Evolutionary conservation across 306 rosid genomes (phyloP).

Genomic region (Lithocarpus polystachyus): DNA sequence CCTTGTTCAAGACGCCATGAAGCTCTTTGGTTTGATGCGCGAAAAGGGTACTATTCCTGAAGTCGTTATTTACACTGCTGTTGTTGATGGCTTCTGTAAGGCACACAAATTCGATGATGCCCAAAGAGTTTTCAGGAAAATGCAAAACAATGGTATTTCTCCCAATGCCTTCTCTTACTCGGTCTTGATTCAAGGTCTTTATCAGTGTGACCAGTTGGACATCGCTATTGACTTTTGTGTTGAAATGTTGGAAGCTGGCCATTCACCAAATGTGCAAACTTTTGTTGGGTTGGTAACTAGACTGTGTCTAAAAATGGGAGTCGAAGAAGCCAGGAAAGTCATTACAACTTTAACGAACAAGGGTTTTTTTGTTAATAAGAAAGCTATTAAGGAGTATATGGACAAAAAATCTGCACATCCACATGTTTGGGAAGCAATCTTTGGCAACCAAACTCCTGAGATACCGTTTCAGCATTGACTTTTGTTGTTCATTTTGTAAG

Average conservation of each 20-base stretch:
- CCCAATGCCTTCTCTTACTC: conserved; percentile 82
- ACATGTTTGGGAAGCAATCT: conserved; percentile 73
- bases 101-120: conserved; percentile 77
- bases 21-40: conserved; percentile 78
- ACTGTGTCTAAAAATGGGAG: conserved; percentile 58
- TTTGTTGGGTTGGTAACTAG: conserved; percentile 64
- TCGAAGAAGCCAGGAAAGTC: conserved; percentile 57
- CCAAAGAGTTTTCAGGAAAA: conserved; percentile 75
- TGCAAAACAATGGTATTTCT: conserved; percentile 62
- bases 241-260: conserved; percentile 84
- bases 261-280: conserved; percentile 71
- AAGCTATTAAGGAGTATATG: conserved; percentile 65
- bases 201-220: conserved; percentile 40
- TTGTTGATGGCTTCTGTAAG: conserved; percentile 78
- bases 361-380: conserved; percentile 65
- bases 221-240: conserved; percentile 65
- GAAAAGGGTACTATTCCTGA: conserved; percentile 94
- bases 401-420: conserved; percentile 66
- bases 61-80: conserved; percentile 86
- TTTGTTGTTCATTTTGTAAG: conserved; percentile 10
- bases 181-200: conserved; percentile 71
- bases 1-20: conserved; percentile 89
- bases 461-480: conserved; percentile 39
- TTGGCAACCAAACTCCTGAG: conserved; percentile 51
- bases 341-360: conserved; percentile 57